Base-by-base conservation (phyloP, 768 basidiomycete species). In the Phallus indusiatus region DNA sequence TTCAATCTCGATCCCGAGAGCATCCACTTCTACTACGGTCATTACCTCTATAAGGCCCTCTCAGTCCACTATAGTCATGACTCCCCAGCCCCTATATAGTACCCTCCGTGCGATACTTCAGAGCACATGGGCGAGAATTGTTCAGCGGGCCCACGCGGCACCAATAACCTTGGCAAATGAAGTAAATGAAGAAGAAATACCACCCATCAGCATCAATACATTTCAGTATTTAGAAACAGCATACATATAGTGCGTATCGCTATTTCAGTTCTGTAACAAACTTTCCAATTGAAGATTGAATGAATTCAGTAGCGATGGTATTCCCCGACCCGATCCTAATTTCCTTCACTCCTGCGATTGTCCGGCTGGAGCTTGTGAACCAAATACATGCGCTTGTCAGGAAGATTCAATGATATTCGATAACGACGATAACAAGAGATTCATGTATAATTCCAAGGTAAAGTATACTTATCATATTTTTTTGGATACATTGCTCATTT, bases 191-290 rank as follows among this genome's bases (percentile, higher is more conserved):
- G 71, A 68, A 37, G 70, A 74, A 11, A 64, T 78, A 3, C 83
- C 83, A 0, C 67, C 63, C 2, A 64, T 80, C n/a, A 66, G 72
- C 5, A 61, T 68, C 0, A 65, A 65, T 16, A 51, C 21, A 1
- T 86, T 86, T 55, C 56, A 60, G 56, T 86, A 85, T 64, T 61
- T 82, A 12, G 85, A 86, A 64, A 70, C 68, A 37, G 71, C 73
- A 10, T 86, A 85, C 54, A 56, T 69, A 12, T 78, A 76, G 79
- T 78, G 64, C 51, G 81, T 70, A 18, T 7, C 52, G n/a, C 18
- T 37, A 28, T 51, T 35, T 50, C 22, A 6, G 10, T 22, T 35
- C 21, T 54, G 21, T 60, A 16, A 60, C 11, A 34, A 36, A 4
- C 18, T 17, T 18, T 8, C 35, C 28, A 28, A 28, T 53, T 20